Evolutionary conservation across 2,329 filamentous ascomycete species (phyloP).

Genomic region (Thielaviopsis populi): DNA sequence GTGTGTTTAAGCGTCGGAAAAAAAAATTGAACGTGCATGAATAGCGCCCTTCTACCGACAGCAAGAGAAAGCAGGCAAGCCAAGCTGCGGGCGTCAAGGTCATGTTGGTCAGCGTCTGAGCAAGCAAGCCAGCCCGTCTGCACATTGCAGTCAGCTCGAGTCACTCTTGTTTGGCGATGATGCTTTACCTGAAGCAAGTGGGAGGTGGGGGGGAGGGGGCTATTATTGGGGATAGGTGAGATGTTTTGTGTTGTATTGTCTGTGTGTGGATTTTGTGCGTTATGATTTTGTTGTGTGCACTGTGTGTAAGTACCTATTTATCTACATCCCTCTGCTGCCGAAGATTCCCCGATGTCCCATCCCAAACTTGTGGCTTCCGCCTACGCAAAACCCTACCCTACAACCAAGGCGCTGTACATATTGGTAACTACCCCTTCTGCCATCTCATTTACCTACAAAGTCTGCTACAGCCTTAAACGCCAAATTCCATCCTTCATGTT

Average conservation of each 20-base stretch:
- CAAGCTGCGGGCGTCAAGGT: neutral
- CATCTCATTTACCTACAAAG: too few relatives aligned
- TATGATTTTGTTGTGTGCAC: too few relatives aligned
- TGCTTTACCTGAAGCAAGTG: too few relatives aligned
- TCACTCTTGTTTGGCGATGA: neutral
- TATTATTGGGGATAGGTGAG: too few relatives aligned
- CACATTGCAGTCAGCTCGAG: neutral
- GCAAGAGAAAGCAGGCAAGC: neutral
- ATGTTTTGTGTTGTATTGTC: too few relatives aligned
- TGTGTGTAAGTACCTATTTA: too few relatives aligned
- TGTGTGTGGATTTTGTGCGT: too few relatives aligned
- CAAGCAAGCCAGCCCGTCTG: too few relatives aligned
- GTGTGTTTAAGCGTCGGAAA: constrained; percentile 5
- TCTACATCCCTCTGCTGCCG: neutral
- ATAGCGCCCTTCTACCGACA: neutral
- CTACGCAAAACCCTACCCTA: neutral
- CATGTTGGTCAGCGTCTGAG: neutral
- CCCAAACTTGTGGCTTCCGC: neutral
- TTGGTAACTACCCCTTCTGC: neutral
- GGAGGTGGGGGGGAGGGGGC: too few relatives aligned
- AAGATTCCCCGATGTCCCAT: neutral
- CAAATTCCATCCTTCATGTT: neutral
- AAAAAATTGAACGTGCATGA: constrained; percentile 6
- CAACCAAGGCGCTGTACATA: neutral
- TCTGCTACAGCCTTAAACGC: too few relatives aligned